Conservation (phyloP, 345 rosid species). For the Noccaea caerulescens region DNA sequence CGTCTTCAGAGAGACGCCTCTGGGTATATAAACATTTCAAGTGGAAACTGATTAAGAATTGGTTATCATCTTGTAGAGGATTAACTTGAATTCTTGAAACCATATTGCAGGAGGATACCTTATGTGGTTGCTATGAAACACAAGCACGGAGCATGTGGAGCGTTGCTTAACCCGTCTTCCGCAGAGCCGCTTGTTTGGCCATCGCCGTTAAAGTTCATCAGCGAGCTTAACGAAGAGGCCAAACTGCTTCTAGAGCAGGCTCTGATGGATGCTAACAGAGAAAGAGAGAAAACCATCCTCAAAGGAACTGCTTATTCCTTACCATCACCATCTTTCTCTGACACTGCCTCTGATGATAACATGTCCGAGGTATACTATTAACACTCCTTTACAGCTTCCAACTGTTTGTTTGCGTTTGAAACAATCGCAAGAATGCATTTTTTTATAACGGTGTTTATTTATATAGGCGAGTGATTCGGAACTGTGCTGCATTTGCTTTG, state of each 20-base stretch:
- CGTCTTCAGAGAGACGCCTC: slow-evolving; percentile 91
- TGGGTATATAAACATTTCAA: slow-evolving; percentile 53
- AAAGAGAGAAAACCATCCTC: slow-evolving; percentile 80
- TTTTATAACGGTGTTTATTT: slow-evolving; percentile 11
- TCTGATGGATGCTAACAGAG: slow-evolving; percentile 83
- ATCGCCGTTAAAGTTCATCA: slow-evolving; percentile 91
- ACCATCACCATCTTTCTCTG: slow-evolving; percentile 73
- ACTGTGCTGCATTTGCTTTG: slow-evolving; percentile 95
- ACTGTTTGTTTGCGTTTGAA: not conserved
- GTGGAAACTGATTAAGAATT: too few relatives aligned
- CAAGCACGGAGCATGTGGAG: slow-evolving; percentile 87
- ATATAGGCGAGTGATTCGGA: slow-evolving; percentile 80
- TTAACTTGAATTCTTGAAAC: not conserved
- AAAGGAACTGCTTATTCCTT: slow-evolving; percentile 65
- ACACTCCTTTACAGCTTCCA: not conserved
- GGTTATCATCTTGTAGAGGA: not conserved
- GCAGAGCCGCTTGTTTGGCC: slow-evolving; percentile 99
- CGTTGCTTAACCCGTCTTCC: slow-evolving; percentile 84
- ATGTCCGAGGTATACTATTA: slow-evolving; percentile 71
- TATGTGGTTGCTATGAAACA: slow-evolving; percentile 76
- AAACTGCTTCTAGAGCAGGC: slow-evolving; percentile 81
- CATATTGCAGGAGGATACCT: slow-evolving; percentile 76
- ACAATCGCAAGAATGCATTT: not conserved
- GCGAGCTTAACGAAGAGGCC: slow-evolving; percentile 87
- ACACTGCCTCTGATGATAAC: slow-evolving; percentile 66